Evolutionary conservation across 148 eudicot species (phyloP).

Genomic region (Cornus suecica): DNA sequence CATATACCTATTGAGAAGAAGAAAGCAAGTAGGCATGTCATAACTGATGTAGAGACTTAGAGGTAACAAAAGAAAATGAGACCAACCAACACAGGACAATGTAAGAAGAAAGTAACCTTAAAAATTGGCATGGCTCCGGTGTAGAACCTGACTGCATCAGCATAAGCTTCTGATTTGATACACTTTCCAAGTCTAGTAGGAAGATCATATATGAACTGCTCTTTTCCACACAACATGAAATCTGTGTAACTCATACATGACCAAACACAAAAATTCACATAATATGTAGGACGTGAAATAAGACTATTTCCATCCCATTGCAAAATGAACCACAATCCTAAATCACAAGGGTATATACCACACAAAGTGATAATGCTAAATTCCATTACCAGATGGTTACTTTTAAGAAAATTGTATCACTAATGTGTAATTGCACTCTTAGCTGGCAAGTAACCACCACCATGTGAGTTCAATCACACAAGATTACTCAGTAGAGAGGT

Average conservation of each 20-base stretch:
- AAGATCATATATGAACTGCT: slow-evolving; percentile 96
- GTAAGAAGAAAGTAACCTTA: slow-evolving; percentile 48
- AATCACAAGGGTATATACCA: background rate
- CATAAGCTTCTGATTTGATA: slow-evolving; percentile 93
- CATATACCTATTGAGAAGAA: slow-evolving; percentile 61
- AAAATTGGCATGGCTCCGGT: slow-evolving; percentile 99
- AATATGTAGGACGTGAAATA: background rate
- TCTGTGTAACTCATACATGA: slow-evolving; percentile 31
- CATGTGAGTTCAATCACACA: background rate
- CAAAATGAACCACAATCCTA: background rate
- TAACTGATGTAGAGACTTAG: slow-evolving; percentile 1
- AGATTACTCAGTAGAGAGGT: background rate
- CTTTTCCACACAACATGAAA: slow-evolving; percentile 49
- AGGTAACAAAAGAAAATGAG: background rate
- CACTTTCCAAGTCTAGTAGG: slow-evolving; percentile 94
- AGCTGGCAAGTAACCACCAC: background rate
- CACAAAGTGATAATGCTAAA: background rate
- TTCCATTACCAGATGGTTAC: background rate
- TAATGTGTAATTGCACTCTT: background rate
- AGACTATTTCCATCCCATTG: background rate
- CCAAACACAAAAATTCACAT: slow-evolving; percentile 19
- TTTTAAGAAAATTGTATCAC: background rate
- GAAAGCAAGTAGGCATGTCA: slow-evolving; percentile 5
- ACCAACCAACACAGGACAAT: slow-evolving; percentile 8
- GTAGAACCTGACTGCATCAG: slow-evolving; percentile 93